Evolutionary conservation across 2,329 filamentous ascomycete species (phyloP).

Genomic region (Geosmithia morbida): DNA sequence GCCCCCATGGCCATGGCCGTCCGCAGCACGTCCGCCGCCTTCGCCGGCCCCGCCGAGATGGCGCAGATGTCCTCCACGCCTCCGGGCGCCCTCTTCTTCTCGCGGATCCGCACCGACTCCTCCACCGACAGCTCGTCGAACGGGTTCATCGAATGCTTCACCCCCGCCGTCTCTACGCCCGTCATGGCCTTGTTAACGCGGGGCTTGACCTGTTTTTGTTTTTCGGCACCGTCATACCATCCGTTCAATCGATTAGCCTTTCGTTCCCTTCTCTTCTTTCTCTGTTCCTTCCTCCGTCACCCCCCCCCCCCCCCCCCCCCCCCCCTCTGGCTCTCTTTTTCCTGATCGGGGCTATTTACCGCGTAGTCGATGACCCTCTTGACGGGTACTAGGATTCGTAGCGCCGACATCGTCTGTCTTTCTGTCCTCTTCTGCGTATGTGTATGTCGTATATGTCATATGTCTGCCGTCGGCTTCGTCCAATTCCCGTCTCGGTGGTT

Average conservation of each 20-base stretch:
- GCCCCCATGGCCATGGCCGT: constrained; percentile 99
- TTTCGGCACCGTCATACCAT: too few species aligned
- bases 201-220: constrained; percentile 41
- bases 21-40: constrained; percentile 75
- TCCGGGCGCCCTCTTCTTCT: constrained; percentile 57
- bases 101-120: constrained; percentile 87
- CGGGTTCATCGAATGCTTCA: constrained; percentile 98
- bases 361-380: constrained; percentile 84
- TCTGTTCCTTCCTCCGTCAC: not conserved
- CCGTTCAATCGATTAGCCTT: not conserved
- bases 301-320: not conserved
- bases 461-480: not conserved
- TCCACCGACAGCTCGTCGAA: constrained; percentile 98
- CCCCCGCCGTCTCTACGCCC: constrained; percentile 78
- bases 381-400: constrained; percentile 66
- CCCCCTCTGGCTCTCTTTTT: not conserved
- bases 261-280: not conserved
- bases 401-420: constrained; percentile 33
- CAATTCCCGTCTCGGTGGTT: not conserved
- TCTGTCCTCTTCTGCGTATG: not conserved
- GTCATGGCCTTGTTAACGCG: constrained; percentile 62
- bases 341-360: constrained; percentile 23
- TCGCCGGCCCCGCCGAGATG: constrained; percentile 76
- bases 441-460: not conserved
- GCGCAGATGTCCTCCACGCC: constrained; percentile 87